Percentiles rank a stretch among this genome's conserved stretches.
Conservation (phyloP, 176 grass and related monocot genomes). For the Tuctoria greenei region DNA sequence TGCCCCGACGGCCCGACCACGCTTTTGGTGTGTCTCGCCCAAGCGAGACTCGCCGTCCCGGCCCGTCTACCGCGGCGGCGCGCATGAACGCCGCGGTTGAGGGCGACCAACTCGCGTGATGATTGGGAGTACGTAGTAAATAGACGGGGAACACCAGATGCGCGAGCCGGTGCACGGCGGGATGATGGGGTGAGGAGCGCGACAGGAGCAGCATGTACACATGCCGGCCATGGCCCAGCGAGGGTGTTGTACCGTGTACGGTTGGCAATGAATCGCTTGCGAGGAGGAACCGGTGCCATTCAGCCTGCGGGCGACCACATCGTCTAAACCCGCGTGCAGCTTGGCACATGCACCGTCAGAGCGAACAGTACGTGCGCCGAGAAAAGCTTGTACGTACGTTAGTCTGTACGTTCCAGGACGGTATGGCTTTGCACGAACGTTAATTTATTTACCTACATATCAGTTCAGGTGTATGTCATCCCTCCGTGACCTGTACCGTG, state of each 20-base stretch:
- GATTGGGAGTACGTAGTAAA: background rate
- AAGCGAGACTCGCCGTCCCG: too few species aligned
- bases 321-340: too few species aligned
- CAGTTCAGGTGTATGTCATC: background rate
- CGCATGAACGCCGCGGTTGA: background rate
- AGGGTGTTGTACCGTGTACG: background rate
- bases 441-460: background rate
- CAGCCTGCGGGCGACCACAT: background rate
- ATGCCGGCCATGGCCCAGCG: background rate
- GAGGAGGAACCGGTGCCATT: background rate
- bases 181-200: too few species aligned
- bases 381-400: constrained; percentile 2
- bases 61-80: too few species aligned
- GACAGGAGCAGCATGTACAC: background rate
- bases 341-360: background rate
- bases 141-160: background rate
- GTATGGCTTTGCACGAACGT: background rate
- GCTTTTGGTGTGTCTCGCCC: too few species aligned
- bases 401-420: background rate
- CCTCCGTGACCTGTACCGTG: background rate
- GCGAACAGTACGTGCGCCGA: too few species aligned
- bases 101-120: background rate
- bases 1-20: too few species aligned
- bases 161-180: background rate
- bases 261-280: background rate